Conservation (phyloP, 1,139 yeast species). For the Candida neerlandica region DNA sequence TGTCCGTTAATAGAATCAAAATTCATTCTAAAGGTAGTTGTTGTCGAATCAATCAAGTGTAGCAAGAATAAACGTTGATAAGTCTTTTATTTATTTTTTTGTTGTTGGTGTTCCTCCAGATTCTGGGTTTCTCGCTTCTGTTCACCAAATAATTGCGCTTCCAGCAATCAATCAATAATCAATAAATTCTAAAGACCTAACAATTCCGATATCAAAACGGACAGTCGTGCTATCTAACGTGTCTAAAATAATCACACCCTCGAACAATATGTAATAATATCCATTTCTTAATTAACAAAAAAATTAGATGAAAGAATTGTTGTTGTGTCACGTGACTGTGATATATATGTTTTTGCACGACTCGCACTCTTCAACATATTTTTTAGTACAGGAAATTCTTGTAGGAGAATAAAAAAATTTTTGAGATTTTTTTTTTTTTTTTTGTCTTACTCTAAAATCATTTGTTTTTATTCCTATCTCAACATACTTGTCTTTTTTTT, state of each 20-base stretch:
- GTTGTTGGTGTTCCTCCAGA: no score
- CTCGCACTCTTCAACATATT: no score
- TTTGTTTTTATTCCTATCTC: neutral
- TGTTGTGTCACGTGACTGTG: neutral
- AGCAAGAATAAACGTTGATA: neutral
- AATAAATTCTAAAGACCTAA: no score
- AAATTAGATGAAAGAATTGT: no score
- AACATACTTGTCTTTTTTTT: neutral
- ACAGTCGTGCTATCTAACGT: no score
- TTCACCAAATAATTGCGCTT: no score
- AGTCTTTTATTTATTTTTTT: neutral
- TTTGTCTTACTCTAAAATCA: neutral
- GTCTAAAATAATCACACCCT: no score
- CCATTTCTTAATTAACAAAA: no score
- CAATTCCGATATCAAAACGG: no score
- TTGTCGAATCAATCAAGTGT: neutral
- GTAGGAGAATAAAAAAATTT: neutral
- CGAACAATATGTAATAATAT: no score
- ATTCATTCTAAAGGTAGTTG: constrained; percentile 7
- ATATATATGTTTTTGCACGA: neutral
- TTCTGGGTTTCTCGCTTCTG: neutral
- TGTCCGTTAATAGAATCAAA: constrained; percentile 22
- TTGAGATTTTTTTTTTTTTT: neutral
- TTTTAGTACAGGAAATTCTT: neutral
- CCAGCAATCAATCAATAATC: no score